These are phyloP conservation scores for Leptomonas seymouri DNA, from an alignment of 208 protist species.

Conservation along the genomic window DNA sequence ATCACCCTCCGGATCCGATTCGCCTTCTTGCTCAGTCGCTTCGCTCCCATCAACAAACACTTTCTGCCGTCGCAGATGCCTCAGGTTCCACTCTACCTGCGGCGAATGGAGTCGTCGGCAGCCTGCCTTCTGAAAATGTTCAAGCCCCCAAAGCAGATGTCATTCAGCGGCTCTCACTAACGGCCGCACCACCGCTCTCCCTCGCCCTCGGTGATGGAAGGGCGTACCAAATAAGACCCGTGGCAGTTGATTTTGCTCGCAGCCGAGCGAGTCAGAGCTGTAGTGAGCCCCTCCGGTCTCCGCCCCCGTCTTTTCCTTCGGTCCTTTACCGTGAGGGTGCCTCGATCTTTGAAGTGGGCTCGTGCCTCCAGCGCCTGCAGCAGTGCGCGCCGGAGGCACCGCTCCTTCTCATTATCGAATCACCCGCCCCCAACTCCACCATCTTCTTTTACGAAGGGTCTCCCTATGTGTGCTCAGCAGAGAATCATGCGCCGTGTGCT, in stretches of 20 bases:
- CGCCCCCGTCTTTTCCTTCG: conserved; percentile 10
- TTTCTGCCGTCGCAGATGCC: neutral
- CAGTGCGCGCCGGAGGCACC: conserved; percentile 14
- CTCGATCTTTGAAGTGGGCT: conserved; percentile 23
- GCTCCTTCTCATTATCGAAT: conserved; percentile 67
- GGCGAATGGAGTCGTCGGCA: neutral
- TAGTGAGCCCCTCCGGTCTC: neutral
- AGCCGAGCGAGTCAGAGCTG: neutral
- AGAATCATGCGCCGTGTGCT: too few relatives aligned
- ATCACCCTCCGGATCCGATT: conserved; percentile 54
- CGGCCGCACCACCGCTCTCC: neutral
- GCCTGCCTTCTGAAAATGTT: neutral
- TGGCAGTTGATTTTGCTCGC: conserved; percentile 1
- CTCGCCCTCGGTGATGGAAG: neutral
- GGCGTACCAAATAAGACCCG: neutral
- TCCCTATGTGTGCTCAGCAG: conserved; percentile 44
- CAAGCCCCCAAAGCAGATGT: too few relatives aligned
- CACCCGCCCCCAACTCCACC: conserved; percentile 41
- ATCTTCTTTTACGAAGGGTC: conserved; percentile 77
- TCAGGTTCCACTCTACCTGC: neutral
- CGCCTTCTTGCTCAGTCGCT: conserved; percentile 56
- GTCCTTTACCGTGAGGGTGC: conserved; percentile 21
- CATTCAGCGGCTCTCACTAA: too few relatives aligned
- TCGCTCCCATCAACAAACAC: neutral
- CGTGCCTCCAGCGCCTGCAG: conserved; percentile 25